A percentile compares a stretch with the other conserved stretches of the same genome.
Conservation (phyloP, 169 alveolate genomes). For the Babesia divergens region DNA sequence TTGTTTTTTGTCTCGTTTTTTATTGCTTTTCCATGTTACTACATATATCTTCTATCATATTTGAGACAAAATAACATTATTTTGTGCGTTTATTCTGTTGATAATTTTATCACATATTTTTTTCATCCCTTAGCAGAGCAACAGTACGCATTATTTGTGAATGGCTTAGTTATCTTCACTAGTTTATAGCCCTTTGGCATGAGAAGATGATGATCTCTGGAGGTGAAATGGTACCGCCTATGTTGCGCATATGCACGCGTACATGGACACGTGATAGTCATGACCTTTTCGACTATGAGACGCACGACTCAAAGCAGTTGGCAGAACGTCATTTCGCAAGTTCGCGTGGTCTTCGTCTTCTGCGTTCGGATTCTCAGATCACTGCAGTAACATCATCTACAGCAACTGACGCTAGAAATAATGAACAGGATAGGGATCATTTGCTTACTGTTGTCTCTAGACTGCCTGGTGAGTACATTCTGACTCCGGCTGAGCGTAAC, state of each 20-base stretch:
- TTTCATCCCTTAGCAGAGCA: too few relatives aligned
- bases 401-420: background rate
- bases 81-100: too few relatives aligned
- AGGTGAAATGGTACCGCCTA: constrained; percentile 42
- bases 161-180: too few relatives aligned
- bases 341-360: constrained; percentile 35
- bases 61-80: too few relatives aligned
- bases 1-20: too few relatives aligned
- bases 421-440: constrained; percentile 47
- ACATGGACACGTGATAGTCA: constrained; percentile 95
- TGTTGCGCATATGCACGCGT: constrained; percentile 78
- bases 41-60: too few relatives aligned
- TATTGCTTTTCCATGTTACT: too few relatives aligned
- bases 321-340: constrained; percentile 59
- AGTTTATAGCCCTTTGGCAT: too few relatives aligned
- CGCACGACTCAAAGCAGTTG: constrained; percentile 76
- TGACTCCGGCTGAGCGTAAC: constrained; percentile 72
- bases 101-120: too few relatives aligned
- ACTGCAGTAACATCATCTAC: constrained; percentile 13
- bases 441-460: constrained; percentile 27
- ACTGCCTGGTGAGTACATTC: constrained; percentile 51
- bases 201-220: background rate
- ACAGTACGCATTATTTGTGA: too few relatives aligned
- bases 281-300: constrained; percentile 93
- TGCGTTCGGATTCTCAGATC: constrained; percentile 47